Conservation (phyloP, 1,139 yeast species). For the Yamadazyma diddensiae region DNA sequence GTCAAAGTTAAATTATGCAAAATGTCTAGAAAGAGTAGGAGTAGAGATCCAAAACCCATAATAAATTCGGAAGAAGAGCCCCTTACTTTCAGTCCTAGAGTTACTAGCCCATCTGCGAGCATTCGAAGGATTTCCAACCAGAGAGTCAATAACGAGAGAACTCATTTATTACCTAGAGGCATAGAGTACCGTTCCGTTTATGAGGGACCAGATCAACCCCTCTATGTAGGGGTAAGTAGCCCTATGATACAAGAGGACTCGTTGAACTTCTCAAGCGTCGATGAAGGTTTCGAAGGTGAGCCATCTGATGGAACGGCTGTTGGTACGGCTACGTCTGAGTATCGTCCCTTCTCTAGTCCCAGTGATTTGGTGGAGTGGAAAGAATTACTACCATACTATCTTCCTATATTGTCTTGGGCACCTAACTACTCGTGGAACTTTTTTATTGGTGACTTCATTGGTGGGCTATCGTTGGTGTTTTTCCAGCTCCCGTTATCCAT, state of each 20-base stretch:
- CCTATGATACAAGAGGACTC: slow-evolving; percentile 1
- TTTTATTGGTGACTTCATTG: slow-evolving; percentile 72
- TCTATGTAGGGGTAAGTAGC: slow-evolving; percentile 9
- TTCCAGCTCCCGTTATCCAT: slow-evolving; percentile 89
- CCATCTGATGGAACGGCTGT: background rate
- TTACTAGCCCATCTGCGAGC: slow-evolving; percentile 32
- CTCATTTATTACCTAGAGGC: slow-evolving; percentile 6
- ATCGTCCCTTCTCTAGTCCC: slow-evolving; percentile 23
- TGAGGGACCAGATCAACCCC: slow-evolving; percentile 16
- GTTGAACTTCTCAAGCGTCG: background rate
- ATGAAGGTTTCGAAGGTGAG: background rate
- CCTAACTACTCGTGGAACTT: slow-evolving; percentile 52
- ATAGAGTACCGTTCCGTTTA: slow-evolving; percentile 16
- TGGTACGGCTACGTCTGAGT: slow-evolving; percentile 11
- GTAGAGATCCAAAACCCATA: slow-evolving; percentile 1
- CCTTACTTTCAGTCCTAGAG: slow-evolving; percentile 9
- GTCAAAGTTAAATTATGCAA: background rate
- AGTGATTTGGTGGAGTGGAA: slow-evolving; percentile 26
- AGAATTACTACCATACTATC: slow-evolving; percentile 57
- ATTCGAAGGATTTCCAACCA: slow-evolving; percentile 29
- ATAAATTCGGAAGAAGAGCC: slow-evolving; percentile 1
- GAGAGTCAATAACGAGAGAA: slow-evolving; percentile 24
- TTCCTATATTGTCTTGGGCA: slow-evolving; percentile 83
- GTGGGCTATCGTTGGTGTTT: slow-evolving; percentile 86
- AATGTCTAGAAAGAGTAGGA: slow-evolving; percentile 4